Evolutionary conservation across 2,329 filamentous ascomycete species (phyloP).

Genomic region (Fusarium chaquense): DNA sequence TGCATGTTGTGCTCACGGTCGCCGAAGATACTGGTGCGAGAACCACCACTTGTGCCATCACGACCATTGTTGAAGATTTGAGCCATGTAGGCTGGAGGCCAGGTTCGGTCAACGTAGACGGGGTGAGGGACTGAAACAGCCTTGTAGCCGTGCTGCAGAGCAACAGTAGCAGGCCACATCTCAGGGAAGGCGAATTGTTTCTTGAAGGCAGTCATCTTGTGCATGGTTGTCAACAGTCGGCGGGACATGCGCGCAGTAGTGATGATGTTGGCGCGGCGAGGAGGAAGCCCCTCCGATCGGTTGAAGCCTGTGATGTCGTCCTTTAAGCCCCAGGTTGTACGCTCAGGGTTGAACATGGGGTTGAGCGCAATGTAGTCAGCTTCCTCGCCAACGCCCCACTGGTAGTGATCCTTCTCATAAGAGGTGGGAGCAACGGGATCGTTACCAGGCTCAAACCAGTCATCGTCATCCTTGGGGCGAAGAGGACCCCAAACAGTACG

Average conservation of each 20-base stretch:
- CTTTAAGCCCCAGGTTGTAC: slow-evolving; percentile 84
- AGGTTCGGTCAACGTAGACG: slow-evolving; percentile 86
- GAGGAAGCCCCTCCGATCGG: slow-evolving; percentile 67
- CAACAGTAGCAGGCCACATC: slow-evolving; percentile 93
- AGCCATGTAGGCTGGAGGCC: slow-evolving; percentile 83
- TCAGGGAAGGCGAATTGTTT: slow-evolving; percentile 94
- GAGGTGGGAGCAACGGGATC: slow-evolving; percentile 77
- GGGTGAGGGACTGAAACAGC: slow-evolving; percentile 92
- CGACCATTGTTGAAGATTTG: slow-evolving; percentile 83
- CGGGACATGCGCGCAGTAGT: slow-evolving; percentile 87
- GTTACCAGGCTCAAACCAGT: slow-evolving; percentile 79
- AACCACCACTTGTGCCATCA: slow-evolving; percentile 80
- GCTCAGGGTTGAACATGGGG: slow-evolving; percentile 89
- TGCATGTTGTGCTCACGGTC: slow-evolving; percentile 90
- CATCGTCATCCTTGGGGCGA: slow-evolving; percentile 73
- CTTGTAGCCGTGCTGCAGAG: slow-evolving; percentile 92
- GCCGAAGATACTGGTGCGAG: slow-evolving; percentile 79
- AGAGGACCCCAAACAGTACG: slow-evolving; percentile 86
- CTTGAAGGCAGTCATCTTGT: slow-evolving; percentile 84
- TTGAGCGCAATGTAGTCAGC: slow-evolving; percentile 93
- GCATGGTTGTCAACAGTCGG: slow-evolving; percentile 86
- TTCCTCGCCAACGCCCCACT: slow-evolving; percentile 90
- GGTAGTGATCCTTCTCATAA: slow-evolving; percentile 83
- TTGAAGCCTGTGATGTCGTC: slow-evolving; percentile 91
- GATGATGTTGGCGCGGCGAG: slow-evolving; percentile 88